Conservation (phyloP, 108 stramenopile genomes). For the Skeletonema costatum region DNA sequence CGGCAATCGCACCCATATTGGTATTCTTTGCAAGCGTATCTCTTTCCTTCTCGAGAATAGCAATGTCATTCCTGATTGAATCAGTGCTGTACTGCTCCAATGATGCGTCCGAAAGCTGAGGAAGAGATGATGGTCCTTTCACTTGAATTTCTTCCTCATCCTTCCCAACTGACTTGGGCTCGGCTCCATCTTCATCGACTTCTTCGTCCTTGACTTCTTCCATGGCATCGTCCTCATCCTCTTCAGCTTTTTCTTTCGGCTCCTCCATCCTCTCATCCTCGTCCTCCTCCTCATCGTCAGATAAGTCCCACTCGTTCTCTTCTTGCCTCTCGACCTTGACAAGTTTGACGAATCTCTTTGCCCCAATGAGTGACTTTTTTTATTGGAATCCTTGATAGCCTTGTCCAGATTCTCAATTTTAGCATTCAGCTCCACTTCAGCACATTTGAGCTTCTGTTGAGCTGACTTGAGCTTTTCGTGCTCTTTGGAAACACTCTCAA, state of each 20-base stretch:
- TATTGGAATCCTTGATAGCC: slow-evolving; percentile 63
- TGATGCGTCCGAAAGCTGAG: slow-evolving; percentile 50
- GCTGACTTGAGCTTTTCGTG: slow-evolving; percentile 67
- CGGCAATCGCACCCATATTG: slow-evolving; percentile 93
- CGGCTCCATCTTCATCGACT: slow-evolving; percentile 10
- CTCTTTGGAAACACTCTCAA: slow-evolving; percentile 65
- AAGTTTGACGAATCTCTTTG: slow-evolving; percentile 67
- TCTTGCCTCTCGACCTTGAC: slow-evolving; percentile 57
- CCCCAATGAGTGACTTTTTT: slow-evolving; percentile 69
- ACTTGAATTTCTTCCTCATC: slow-evolving; percentile 11
- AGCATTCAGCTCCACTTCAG: slow-evolving; percentile 81
- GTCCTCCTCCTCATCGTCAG: slow-evolving; percentile 65
- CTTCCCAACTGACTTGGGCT: slow-evolving; percentile 18
- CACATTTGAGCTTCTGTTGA: slow-evolving; percentile 69
- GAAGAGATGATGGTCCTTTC: slow-evolving; percentile 37
- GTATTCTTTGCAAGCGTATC: slow-evolving; percentile 86
- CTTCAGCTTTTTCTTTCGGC: slow-evolving; percentile 40
- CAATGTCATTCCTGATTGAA: slow-evolving; percentile 74
- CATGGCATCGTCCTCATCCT: slow-evolving; percentile 32
- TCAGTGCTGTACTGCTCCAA: slow-evolving; percentile 67
- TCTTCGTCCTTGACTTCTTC: slow-evolving; percentile 45
- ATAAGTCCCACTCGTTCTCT: slow-evolving; percentile 57
- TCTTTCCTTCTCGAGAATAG: slow-evolving; percentile 75
- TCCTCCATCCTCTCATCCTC: slow-evolving; percentile 39
- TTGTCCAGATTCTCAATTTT: slow-evolving; percentile 80